These are phyloP conservation scores for Monosporascus ibericus DNA, from an alignment of 2,329 filamentous ascomycete genomes.

Conservation along the genomic window DNA sequence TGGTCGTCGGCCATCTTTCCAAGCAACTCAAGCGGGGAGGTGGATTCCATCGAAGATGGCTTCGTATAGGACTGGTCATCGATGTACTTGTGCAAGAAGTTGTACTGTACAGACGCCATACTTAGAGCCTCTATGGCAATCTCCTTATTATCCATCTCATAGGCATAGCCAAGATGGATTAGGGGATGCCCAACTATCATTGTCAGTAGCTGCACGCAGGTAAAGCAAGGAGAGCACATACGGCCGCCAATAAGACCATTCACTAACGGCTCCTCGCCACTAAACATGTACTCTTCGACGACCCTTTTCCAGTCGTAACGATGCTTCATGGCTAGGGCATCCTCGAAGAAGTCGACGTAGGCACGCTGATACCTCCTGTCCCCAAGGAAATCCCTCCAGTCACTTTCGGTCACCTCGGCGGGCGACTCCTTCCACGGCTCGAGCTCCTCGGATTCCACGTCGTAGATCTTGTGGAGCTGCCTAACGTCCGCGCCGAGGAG, in stretches of 20 bases:
- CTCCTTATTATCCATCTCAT: slow-evolving; percentile 79
- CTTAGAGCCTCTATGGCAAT: slow-evolving; percentile 83
- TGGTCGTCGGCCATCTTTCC: slow-evolving; percentile 62
- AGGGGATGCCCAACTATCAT: slow-evolving; percentile 74
- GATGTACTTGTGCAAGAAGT: slow-evolving; percentile 59
- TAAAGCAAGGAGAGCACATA: slow-evolving; percentile 37
- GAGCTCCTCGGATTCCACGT: slow-evolving; percentile 62
- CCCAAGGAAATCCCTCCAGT: slow-evolving; percentile 84
- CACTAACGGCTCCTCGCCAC: slow-evolving; percentile 68
- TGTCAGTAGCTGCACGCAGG: slow-evolving; percentile 18
- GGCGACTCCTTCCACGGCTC: slow-evolving; percentile 82
- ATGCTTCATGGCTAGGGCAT: slow-evolving; percentile 67
- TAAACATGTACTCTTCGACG: slow-evolving; percentile 69
- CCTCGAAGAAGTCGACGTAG: slow-evolving; percentile 93
- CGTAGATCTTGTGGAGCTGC: slow-evolving; percentile 76
- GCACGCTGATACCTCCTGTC: slow-evolving; percentile 78
- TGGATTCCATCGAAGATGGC: slow-evolving; percentile 52
- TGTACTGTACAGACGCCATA: slow-evolving; percentile 54
- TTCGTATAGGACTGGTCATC: slow-evolving; percentile 68
- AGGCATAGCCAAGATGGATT: slow-evolving; percentile 94
- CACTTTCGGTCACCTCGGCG: slow-evolving; percentile 71
- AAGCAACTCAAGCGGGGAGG: slow-evolving; percentile 65
- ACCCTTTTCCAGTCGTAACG: slow-evolving; percentile 82
- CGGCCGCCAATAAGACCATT: slow-evolving; percentile 73
- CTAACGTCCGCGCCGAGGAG: slow-evolving; percentile 69